Evolutionary conservation across 2,329 filamentous ascomycete genomes (phyloP), one percentile per base, ranked within the genome.

Genomic region (Epichloe elymi): DNA sequence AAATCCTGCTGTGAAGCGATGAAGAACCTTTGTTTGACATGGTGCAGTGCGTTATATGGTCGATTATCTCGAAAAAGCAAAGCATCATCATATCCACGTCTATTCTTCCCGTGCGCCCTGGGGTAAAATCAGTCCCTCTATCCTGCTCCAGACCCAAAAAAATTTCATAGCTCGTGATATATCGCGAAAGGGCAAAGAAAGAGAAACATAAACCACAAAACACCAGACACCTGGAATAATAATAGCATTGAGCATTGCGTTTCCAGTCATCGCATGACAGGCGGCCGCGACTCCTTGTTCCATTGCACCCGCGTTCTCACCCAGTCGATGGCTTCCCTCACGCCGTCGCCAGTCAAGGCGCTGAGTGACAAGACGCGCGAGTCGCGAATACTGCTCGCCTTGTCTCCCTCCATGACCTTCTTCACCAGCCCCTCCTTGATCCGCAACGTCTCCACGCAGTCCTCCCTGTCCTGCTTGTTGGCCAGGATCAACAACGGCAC

Each of bases 281-380:
- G 93, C 55, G 91, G 90, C 54, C 93, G 77, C 4, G 82, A 84
- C 67, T 96, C 91, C 70, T 93, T 95, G 66, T 97, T 97, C 88
- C 93, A 97, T 67, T 88, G 89, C 30, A 97, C 88, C 54, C 93
- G 76, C 58, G 83, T 91, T 63, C 88, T 82, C 53, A 98, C 74
- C 93, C 93, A 98, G 63, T 97, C 93, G n/a, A 98, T 86, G 1
- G 93, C 91, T 71, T 97, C 93, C 81, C 81, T 82, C 2, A 98
- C 93, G 3, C 93, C 93, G 0, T 84, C 85, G 4, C 82, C 87
- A 5, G 85, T 91, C 63, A 98, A 70, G n/a, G 93, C 93, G 65
- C 87, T 94, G 55, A 96, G 82, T 6, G 93, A 89, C 63, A 98
- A 68, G 15, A 97, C 93, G 54, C 93, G 77, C 62, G 87, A 94